Percentiles rank a stretch among this genome's conserved stretches.
These are phyloP conservation scores for Neurospora hispaniola DNA, from an alignment of 495 filamentous ascomycete genomes.

Conservation along the genomic window DNA sequence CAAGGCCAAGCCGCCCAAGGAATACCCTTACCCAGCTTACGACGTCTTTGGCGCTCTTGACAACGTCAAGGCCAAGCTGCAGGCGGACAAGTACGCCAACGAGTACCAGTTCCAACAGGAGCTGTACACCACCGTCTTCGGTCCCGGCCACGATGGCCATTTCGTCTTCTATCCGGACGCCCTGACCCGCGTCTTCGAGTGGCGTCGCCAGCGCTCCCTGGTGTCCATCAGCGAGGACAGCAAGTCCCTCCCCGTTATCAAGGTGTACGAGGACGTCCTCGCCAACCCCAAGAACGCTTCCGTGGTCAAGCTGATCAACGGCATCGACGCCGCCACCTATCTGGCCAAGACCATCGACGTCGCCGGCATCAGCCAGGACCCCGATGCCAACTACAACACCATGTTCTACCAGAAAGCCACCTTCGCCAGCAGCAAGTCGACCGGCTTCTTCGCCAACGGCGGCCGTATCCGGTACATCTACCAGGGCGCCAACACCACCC, in stretches of 20 bases:
- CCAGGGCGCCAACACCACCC: conserved; percentile 14
- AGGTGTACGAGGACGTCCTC: conserved; percentile 9
- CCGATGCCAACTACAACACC: conserved; percentile 23
- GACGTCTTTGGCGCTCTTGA: conserved; percentile 30
- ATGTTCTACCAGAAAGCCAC: conserved; percentile 12
- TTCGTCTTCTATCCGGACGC: conserved; percentile 21
- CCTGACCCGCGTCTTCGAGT: conserved; percentile 17
- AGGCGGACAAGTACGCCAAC: conserved; percentile 26
- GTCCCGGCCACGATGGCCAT: conserved; percentile 40
- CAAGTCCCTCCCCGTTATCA: conserved; percentile 15
- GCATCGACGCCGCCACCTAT: conserved; percentile 17
- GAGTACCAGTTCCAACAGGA: conserved; percentile 45
- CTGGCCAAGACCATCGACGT: conserved; percentile 10
- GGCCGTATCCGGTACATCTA: conserved; percentile 9
- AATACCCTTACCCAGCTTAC: conserved; percentile 20
- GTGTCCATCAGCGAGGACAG: conserved; percentile 24
- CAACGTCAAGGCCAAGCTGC: conserved; percentile 16
- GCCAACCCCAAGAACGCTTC: conserved; percentile 6
- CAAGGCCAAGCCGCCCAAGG: conserved; percentile 31
- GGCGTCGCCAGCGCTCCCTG: conserved; percentile 9
- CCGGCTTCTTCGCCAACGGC: conserved; percentile 7
- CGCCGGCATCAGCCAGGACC: conserved; percentile 16
- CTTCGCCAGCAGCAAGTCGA: background rate
- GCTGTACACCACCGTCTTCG: conserved; percentile 24
- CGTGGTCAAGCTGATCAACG: conserved; percentile 20